Conservation (phyloP, 345 rosid species). For the Fremontodendron californicum region DNA sequence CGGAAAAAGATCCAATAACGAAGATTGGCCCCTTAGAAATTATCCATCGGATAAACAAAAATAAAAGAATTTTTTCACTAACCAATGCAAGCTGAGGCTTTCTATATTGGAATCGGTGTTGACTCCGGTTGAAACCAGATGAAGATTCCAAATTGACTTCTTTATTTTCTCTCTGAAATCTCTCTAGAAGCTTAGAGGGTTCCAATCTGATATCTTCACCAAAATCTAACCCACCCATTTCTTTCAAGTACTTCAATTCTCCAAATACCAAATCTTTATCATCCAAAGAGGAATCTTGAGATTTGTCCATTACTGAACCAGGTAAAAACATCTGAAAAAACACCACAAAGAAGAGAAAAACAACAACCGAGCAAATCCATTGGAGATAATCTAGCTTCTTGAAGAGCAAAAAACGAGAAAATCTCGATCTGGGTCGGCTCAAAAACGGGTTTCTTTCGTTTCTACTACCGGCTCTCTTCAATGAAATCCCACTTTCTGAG, state of each 20-base stretch:
- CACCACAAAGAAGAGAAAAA: slow-evolving; percentile 59
- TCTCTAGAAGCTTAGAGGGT: slow-evolving; percentile 48
- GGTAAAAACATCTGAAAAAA: slow-evolving; percentile 71
- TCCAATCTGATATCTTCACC: slow-evolving; percentile 57
- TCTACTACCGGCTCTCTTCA: slow-evolving; percentile 48
- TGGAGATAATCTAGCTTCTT: slow-evolving; percentile 64
- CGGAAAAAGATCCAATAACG: slow-evolving; percentile 2
- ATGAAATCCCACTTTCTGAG: slow-evolving; percentile 51
- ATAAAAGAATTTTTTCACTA: slow-evolving; percentile 19
- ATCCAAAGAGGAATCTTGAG: slow-evolving; percentile 28
- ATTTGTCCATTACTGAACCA: slow-evolving; percentile 52
- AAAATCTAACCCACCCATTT: slow-evolving; percentile 56
- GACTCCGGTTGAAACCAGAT: slow-evolving; percentile 43
- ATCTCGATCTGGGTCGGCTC: slow-evolving; percentile 70
- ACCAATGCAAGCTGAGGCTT: slow-evolving; percentile 93
- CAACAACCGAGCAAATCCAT: slow-evolving; percentile 62
- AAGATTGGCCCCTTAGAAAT: background rate
- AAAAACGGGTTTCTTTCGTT: slow-evolving; percentile 34
- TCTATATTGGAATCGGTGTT: slow-evolving; percentile 53
- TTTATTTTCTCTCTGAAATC: slow-evolving; percentile 40
- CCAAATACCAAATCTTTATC: slow-evolving; percentile 23
- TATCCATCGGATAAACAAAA: background rate
- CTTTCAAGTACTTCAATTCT: slow-evolving; percentile 56
- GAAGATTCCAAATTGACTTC: slow-evolving; percentile 32
- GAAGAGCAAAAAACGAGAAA: slow-evolving; percentile 62